Percentiles rank a stretch among this genome's conserved stretches.
Evolutionary conservation across 805 yeast species (phyloP).

Genomic region (Yarrowia hollandica): DNA sequence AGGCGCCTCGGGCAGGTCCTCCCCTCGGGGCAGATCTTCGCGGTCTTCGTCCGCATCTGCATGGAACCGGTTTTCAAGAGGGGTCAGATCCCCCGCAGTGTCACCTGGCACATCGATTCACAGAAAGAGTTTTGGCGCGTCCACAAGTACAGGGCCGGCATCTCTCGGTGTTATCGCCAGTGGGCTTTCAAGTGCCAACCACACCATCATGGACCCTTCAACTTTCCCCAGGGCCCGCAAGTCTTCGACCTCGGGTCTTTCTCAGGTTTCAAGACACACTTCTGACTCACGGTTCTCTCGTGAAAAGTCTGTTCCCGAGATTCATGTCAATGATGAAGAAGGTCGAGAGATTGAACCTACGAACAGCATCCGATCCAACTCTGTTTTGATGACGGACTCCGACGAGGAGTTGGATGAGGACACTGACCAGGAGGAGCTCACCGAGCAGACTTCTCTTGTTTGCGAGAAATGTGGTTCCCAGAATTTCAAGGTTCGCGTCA

Average conservation of each 20-base stretch:
- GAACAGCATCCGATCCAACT: neutral
- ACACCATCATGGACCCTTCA: slow-evolving; percentile 13
- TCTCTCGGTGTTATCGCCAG: slow-evolving; percentile 4
- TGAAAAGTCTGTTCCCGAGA: neutral
- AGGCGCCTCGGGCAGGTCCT: slow-evolving; percentile 23
- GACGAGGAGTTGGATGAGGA: slow-evolving; percentile 8
- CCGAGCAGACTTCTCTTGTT: slow-evolving; percentile 15
- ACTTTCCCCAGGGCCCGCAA: slow-evolving; percentile 13
- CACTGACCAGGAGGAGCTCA: slow-evolving; percentile 17
- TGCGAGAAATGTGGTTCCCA: slow-evolving; percentile 27
- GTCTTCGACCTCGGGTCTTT: slow-evolving; percentile 1
- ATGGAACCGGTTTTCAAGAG: slow-evolving; percentile 19
- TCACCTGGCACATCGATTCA: slow-evolving; percentile 21
- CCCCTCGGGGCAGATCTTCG: slow-evolving; percentile 23
- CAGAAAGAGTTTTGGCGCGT: neutral
- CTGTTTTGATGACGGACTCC: slow-evolving; percentile 1
- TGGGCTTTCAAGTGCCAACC: slow-evolving; percentile 12
- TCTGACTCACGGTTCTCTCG: neutral
- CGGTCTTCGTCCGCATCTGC: slow-evolving; percentile 6
- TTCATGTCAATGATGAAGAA: slow-evolving; percentile 18
- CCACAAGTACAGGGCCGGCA: neutral
- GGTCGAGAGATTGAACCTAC: slow-evolving; percentile 1
- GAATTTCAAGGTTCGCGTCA: slow-evolving; percentile 22
- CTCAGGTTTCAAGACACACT: neutral
- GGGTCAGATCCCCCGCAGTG: slow-evolving; percentile 6